Base-by-base conservation (phyloP, 148 eudicot species). In the Dianthus caryophyllus region DNA sequence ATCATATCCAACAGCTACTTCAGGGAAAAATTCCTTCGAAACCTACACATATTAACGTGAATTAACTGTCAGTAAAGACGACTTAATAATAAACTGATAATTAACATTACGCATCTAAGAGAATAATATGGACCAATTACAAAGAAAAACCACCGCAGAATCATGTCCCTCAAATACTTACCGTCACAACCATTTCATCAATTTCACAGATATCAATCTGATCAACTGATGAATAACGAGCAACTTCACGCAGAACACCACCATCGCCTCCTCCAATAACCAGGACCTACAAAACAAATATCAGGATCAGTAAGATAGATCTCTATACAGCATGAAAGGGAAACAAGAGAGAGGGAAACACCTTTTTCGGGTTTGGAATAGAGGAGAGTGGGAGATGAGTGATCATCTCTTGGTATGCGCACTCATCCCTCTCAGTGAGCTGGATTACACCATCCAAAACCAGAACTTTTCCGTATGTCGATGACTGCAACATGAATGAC, bases 181-280 rank as follows among this genome's bases (percentile, higher is more conserved):
- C 97, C 78, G 87, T 91, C 29, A 94, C 85, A 4, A 94, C 98
- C 97, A 94, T 85, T 81, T 94, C 94, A 75, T 94, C 98, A 64
- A 94, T 94, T 82, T 94, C 98, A 75, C 97, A 90, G 26, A 94
- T 90, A 72, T 94, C 98, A 22, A 94, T 82, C 46, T 87, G 91
- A 78, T 94, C 98, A 26, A 94, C 78, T 12, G 92, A 78, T 68
- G 96, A 69, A 78, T n/a, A n/a, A n/a, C n/a, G n/a, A n/a, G n/a
- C n/a, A n/a, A n/a, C n/a, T n/a, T n/a, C n/a, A n/a, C n/a, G 97
- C 69, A 90, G 69, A 68, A 94, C 98, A 59, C 98, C 98, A 31
- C 98, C 98, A 79, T 90, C 98, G 66, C 98, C 97, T 71, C 97
- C 98, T 71, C 98, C 97, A 82, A 94, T 94, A 51, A 94, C 97